Percentiles rank a stretch among this genome's conserved stretches.
Evolutionary conservation across 129 eudicot genomes (phyloP).

Genomic region (Pseudognaphalium luteoalbum): DNA sequence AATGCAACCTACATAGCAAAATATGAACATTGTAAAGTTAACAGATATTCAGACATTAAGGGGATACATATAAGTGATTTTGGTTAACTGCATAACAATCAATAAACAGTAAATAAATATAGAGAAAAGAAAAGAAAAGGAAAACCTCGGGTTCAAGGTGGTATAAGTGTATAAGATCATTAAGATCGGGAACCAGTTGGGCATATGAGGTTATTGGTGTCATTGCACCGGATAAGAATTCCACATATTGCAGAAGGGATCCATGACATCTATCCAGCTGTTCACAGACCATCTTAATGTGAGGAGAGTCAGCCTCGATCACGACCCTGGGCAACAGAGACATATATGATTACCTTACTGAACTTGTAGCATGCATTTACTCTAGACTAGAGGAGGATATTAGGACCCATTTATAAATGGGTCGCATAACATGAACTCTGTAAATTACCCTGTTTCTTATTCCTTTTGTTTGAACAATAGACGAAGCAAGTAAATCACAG

Average conservation of each 20-base stretch:
- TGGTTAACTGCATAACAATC: not conserved
- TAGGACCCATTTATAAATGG: too few relatives aligned
- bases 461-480: not conserved
- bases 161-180: constrained; percentile 81
- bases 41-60: not conserved
- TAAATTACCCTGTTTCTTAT: not conserved
- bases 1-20: constrained; percentile 71
- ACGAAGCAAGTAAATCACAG: not conserved
- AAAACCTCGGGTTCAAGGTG: constrained; percentile 99
- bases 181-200: constrained; percentile 77
- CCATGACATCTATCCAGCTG: constrained; percentile 99
- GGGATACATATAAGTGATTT: not conserved
- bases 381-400: not conserved
- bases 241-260: constrained; percentile 94
- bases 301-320: constrained; percentile 79
- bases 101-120: not conserved
- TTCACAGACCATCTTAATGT: constrained; percentile 97
- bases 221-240: constrained; percentile 87
- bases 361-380: constrained; percentile 14
- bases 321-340: constrained; percentile 70
- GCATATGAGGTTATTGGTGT: constrained; percentile 72
- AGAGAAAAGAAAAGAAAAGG: constrained; percentile 9
- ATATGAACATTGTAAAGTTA: not conserved
- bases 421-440: not conserved
- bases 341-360: constrained; percentile 19